A percentile compares a stretch with the other conserved stretches of the same genome.
phyloP scores from a whole-genome alignment of 2,329 filamentous ascomycete genomes.

The Colletotrichum agaves region DNA sequence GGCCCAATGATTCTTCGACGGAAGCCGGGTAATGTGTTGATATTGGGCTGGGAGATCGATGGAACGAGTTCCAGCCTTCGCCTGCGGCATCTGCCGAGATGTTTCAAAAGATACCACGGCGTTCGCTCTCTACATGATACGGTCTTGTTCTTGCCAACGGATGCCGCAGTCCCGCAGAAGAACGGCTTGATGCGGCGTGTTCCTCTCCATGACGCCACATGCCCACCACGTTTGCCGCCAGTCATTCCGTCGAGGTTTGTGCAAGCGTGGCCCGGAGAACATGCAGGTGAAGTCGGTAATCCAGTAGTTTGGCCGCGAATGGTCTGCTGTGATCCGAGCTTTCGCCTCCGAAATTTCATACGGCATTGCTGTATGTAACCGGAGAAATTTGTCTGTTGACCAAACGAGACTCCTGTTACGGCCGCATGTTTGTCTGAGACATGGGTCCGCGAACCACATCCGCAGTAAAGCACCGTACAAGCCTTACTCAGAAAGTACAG shows the following conservation, averaged over 20 bases:
- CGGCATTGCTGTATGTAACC: slow-evolving; percentile 33
- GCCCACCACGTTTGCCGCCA: slow-evolving; percentile 16
- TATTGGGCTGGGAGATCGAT: slow-evolving; percentile 8
- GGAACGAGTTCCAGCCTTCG: slow-evolving; percentile 1
- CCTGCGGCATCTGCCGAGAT: slow-evolving; percentile 8
- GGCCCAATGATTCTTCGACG: background rate
- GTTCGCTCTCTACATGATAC: slow-evolving; percentile 26
- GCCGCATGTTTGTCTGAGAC: slow-evolving; percentile 29
- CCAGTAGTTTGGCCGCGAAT: slow-evolving; percentile 20
- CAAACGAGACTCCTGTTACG: slow-evolving; percentile 30
- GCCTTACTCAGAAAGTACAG: slow-evolving; percentile 14
- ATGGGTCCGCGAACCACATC: slow-evolving; percentile 8
- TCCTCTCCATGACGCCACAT: slow-evolving; percentile 20
- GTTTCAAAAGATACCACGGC: slow-evolving; percentile 29
- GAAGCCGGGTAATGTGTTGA: background rate
- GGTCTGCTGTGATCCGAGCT: slow-evolving; percentile 22
- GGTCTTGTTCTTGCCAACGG: background rate
- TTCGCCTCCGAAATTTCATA: slow-evolving; percentile 17
- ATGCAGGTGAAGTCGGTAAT: slow-evolving; percentile 1
- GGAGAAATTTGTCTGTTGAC: slow-evolving; percentile 23
- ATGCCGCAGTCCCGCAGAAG: background rate
- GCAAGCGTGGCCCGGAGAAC: slow-evolving; percentile 14
- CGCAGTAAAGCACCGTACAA: slow-evolving; percentile 10
- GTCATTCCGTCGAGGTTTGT: background rate
- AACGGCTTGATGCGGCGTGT: background rate